These are phyloP conservation scores for Dioscorea dumetorum DNA, from an alignment of 106 monocot species.

Conservation along the genomic window DNA sequence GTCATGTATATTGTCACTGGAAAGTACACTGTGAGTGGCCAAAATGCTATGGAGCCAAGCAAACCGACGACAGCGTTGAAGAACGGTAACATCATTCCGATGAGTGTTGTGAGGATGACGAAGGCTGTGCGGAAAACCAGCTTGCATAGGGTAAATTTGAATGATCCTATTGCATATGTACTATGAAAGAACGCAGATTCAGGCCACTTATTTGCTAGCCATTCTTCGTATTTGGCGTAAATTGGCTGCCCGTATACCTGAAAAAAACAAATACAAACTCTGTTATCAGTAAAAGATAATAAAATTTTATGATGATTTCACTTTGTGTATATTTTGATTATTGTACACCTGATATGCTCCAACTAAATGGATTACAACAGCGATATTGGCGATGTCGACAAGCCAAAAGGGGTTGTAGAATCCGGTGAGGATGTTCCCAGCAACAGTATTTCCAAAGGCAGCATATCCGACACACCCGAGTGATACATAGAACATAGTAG, in stretches of 20 bases:
- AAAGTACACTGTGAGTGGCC: constrained; percentile 65
- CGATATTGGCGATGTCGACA: constrained; percentile 56
- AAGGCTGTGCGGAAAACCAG: constrained; percentile 43
- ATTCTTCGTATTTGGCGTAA: constrained; percentile 50
- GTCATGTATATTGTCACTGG: constrained; percentile 52
- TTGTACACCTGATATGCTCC: constrained; percentile 63
- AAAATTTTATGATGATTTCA: too few relatives aligned
- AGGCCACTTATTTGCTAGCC: constrained; percentile 35
- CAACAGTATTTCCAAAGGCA: constrained; percentile 58
- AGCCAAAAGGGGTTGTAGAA: constrained; percentile 74
- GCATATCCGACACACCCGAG: constrained; percentile 62
- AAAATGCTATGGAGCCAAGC: constrained; percentile 62
- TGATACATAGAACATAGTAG: constrained; percentile 53
- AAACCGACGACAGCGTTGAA: constrained; percentile 69
- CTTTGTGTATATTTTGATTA: too few relatives aligned
- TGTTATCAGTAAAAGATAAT: too few relatives aligned
- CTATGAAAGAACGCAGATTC: constrained; percentile 38
- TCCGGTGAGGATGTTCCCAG: constrained; percentile 57
- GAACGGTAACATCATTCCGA: constrained; percentile 66
- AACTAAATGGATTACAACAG: constrained; percentile 47
- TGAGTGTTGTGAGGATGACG: constrained; percentile 44
- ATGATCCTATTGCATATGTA: constrained; percentile 22
- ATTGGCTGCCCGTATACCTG: constrained; percentile 73
- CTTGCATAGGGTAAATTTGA: constrained; percentile 42
- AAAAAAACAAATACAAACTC: neutral